Percentiles rank a stretch among this genome's conserved stretches.
Evolutionary conservation across 108 stramenopile genomes (phyloP).

Genomic region (Skeletonema tropicum): DNA sequence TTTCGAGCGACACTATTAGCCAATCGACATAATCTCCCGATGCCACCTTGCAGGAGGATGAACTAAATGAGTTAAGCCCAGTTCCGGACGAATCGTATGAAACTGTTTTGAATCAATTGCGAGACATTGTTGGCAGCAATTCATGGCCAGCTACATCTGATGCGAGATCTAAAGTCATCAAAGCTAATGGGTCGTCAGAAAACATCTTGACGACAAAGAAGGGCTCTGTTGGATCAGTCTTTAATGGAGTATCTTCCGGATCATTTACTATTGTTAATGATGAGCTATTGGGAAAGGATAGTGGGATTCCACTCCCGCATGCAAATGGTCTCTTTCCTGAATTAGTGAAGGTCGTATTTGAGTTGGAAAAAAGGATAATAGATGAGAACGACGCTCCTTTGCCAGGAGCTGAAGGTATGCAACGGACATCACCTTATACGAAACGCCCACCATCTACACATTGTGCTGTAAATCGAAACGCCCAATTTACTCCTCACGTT

Average conservation of each 20-base stretch:
- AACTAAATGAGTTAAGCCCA: not conserved
- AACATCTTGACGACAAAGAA: slow-evolving; percentile 32
- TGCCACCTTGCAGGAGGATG: not conserved
- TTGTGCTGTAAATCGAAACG: slow-evolving; percentile 91
- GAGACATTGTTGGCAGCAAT: slow-evolving; percentile 39
- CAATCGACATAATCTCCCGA: not conserved
- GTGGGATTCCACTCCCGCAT: slow-evolving; percentile 44
- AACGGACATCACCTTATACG: slow-evolving; percentile 75
- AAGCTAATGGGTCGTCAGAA: slow-evolving; percentile 20
- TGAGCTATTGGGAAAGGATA: slow-evolving; percentile 30
- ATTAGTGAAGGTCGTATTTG: slow-evolving; percentile 86
- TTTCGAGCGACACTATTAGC: not conserved
- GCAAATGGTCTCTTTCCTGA: slow-evolving; percentile 91
- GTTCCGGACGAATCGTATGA: slow-evolving; percentile 33
- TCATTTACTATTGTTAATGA: slow-evolving; percentile 76
- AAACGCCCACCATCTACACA: slow-evolving; percentile 78
- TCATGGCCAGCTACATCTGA: slow-evolving; percentile 76
- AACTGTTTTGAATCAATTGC: slow-evolving; percentile 34
- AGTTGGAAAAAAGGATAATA: slow-evolving; percentile 61
- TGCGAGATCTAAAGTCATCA: slow-evolving; percentile 67
- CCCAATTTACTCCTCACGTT: slow-evolving; percentile 92
- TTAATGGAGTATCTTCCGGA: slow-evolving; percentile 44
- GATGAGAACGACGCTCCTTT: slow-evolving; percentile 35
- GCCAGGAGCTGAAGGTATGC: slow-evolving; percentile 85
- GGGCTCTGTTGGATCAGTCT: slow-evolving; percentile 24